A percentile compares a stretch with the other conserved stretches of the same genome.
phyloP scores from a whole-genome alignment of 164 flowering plant species.

The Houttuynia cordata region DNA sequence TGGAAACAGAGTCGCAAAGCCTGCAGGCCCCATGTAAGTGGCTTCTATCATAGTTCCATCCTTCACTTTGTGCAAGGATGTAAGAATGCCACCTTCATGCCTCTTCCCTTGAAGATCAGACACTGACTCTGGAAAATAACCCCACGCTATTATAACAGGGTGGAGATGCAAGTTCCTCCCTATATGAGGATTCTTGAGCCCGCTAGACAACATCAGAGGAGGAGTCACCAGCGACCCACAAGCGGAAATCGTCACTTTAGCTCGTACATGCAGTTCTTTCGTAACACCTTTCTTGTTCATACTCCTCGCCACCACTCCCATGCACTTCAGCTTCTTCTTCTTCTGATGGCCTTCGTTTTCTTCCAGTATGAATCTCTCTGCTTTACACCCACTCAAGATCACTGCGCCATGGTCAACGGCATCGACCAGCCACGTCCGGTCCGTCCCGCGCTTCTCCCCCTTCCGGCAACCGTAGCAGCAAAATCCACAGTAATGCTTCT shows the following conservation, averaged over 20 bases:
- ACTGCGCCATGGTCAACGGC: constrained; percentile 58
- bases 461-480: constrained; percentile 50
- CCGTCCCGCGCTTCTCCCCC: constrained; percentile 62
- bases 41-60: constrained; percentile 22
- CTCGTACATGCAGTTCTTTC: constrained; percentile 40
- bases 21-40: constrained; percentile 23
- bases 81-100: constrained; percentile 34
- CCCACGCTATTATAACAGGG: constrained; percentile 33
- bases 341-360: constrained; percentile 13
- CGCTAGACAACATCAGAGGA: constrained; percentile 57
- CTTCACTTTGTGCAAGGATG: constrained; percentile 24
- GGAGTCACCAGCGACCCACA: constrained; percentile 73
- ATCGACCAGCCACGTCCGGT: constrained; percentile 69
- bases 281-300: constrained; percentile 18
- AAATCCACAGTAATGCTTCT: constrained; percentile 52
- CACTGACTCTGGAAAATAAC: constrained; percentile 23
- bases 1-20: constrained; percentile 19
- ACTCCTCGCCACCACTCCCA: constrained; percentile 40
- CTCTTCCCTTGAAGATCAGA: constrained; percentile 19
- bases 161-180: constrained; percentile 39
- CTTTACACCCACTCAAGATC: constrained; percentile 61
- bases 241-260: constrained; percentile 58
- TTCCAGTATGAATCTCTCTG: constrained; percentile 44
- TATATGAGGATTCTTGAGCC: constrained; percentile 32
- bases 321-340: constrained; percentile 27